Evolutionary conservation across 2,329 filamentous ascomycete species (phyloP).

Genomic region (Aspergillus brasiliensis): DNA sequence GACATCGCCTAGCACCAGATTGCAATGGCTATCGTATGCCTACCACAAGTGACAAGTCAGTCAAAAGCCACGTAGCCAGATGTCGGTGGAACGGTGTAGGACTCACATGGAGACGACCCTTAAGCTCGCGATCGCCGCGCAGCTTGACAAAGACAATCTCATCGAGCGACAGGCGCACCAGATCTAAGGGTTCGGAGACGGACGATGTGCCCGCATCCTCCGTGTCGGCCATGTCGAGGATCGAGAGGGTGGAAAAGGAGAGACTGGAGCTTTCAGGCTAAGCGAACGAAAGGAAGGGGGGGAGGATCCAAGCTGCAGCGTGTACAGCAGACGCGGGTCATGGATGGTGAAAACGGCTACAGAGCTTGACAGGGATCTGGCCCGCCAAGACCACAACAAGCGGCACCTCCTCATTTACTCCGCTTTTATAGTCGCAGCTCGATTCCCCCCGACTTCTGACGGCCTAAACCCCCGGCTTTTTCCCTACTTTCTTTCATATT

Average conservation of each 20-base stretch:
- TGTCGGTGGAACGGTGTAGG: not conserved
- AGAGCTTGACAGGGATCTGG: constrained; percentile 7
- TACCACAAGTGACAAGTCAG: constrained; percentile 41
- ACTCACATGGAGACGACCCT: constrained; percentile 89
- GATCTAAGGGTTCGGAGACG: constrained; percentile 89
- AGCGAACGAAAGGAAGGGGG: constrained; percentile 1
- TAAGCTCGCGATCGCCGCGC: constrained; percentile 90
- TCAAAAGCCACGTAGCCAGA: not conserved
- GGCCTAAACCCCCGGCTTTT: not conserved
- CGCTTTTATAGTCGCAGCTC: constrained; percentile 4
- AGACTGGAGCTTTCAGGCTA: not conserved
- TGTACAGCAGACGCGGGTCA: not conserved
- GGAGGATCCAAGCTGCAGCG: not conserved
- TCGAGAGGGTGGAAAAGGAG: constrained; percentile 7
- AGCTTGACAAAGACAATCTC: constrained; percentile 98
- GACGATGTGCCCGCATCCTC: constrained; percentile 69
- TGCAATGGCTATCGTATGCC: constrained; percentile 99
- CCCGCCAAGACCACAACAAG: constrained; percentile 10
- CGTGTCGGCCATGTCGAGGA: constrained; percentile 73
- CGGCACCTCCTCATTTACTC: constrained; percentile 6
- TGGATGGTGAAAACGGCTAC: constrained; percentile 3
- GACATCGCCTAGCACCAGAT: constrained; percentile 91
- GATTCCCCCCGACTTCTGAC: not conserved
- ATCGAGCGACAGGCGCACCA: constrained; percentile 91
- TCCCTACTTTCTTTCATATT: not conserved